Base-by-base conservation (phyloP, 148 eudicot genomes). In the Pouteria glomerata region DNA sequence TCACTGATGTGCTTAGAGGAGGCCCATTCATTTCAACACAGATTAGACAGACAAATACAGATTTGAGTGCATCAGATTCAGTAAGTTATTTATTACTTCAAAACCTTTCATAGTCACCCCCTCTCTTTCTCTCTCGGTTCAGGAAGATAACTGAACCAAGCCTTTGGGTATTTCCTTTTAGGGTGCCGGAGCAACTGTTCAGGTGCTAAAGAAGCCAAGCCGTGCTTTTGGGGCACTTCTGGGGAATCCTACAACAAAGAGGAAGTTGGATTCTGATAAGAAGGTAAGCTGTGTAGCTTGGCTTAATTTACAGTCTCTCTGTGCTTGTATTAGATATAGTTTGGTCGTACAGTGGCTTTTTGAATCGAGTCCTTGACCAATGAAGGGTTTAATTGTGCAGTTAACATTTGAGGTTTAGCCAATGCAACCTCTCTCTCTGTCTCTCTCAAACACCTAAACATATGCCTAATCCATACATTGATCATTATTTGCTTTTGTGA, bases 151-250 rank as follows among this genome's bases (percentile, higher is more conserved):
- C 37, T 61, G 27, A 48, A 34, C 45, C n/a, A 34, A 52, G 45
- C 35, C 15, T n/a, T 66, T 11, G 19, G 55, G 18, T 57, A 19
- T 50, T 58, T 21, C 6, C 64, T 21, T 69, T 48, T 72, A 90
- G 96, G 83, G 72, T 73, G 74, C 87, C 44, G 89, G 74, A 80
- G 92, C 82, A 58, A 92, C 89, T 61, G 83, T 96, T 77, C 89
- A 88, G 79, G 83, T 84, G 80, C 57, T 85, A 53, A 92, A 88
- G 84, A 92, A 85, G 76, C 97, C 99, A 52, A 85, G 80, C 53
- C 82, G 89, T 76, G 90, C 84, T 75, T 88, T 91, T 86, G 99
- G 97, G 72, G 94, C 94, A 42, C 63, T 96, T 73, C 83, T 96
- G 33, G 99, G 97, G 45, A 87, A 69, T 75, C 77, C 97, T 45